Conservation (phyloP, 2,329 filamentous ascomycete genomes). For the Daldinia sp. region DNA sequence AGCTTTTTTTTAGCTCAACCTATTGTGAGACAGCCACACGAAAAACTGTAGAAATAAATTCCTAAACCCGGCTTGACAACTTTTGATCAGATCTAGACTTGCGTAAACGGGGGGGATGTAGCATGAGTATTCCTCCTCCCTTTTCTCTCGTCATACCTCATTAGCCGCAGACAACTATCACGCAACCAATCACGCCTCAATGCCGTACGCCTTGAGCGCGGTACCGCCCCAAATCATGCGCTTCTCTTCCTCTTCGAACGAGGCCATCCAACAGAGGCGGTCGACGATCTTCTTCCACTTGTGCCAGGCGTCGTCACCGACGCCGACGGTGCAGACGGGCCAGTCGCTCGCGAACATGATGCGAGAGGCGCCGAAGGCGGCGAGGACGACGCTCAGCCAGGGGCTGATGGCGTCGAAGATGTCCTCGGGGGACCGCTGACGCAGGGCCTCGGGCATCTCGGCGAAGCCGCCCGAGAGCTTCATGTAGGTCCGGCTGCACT, state of each 20-base stretch:
- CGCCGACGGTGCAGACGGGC: constrained; percentile 85
- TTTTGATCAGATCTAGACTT: constrained; percentile 12
- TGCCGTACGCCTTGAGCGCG: constrained; percentile 76
- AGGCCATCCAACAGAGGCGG: constrained; percentile 72
- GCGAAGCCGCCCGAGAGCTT: constrained; percentile 91
- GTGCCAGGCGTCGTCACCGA: constrained; percentile 72
- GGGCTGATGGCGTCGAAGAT: constrained; percentile 74
- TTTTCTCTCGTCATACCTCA: neutral
- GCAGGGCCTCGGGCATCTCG: constrained; percentile 74
- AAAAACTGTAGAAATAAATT: neutral
- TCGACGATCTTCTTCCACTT: constrained; percentile 81
- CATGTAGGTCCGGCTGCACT: constrained; percentile 78
- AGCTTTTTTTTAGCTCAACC: neutral
- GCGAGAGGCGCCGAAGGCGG: constrained; percentile 76
- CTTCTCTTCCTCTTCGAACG: constrained; percentile 70
- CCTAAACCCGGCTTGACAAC: neutral
- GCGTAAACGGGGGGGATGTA: constrained; percentile 6
- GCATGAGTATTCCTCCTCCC: constrained; percentile 1
- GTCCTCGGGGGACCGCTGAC: constrained; percentile 61
- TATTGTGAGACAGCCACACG: neutral
- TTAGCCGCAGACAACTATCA: neutral
- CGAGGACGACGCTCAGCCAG: constrained; percentile 79
- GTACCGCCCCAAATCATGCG: constrained; percentile 79
- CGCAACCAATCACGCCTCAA: constrained; percentile 49
- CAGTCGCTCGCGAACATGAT: constrained; percentile 95